Percentiles rank a stretch among this genome's conserved stretches.
These are phyloP conservation scores for Monosporozyma siamensis DNA, from an alignment of 805 yeast species.

Conservation along the genomic window DNA sequence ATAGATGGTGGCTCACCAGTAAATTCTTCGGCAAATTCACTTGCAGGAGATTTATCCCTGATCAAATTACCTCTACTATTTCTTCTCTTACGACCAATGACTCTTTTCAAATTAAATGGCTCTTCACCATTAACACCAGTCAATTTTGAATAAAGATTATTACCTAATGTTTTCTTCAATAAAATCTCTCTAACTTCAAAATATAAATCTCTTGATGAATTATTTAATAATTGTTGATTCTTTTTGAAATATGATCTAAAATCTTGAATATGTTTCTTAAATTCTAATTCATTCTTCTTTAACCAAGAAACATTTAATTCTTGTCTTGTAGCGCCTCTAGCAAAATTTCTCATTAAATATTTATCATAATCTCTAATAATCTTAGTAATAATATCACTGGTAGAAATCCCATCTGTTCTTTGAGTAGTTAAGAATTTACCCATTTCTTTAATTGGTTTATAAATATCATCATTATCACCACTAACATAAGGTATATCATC, in stretches of 20 bases:
- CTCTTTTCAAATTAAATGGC: background rate
- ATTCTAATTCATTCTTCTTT: conserved; percentile 90
- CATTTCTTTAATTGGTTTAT: conserved; percentile 78
- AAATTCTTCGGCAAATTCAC: conserved; percentile 26
- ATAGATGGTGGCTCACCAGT: conserved; percentile 19
- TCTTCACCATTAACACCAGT: conserved; percentile 9
- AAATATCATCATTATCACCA: conserved; percentile 83
- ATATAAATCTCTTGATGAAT: conserved; percentile 72
- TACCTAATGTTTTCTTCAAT: conserved; percentile 28
- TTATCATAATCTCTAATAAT: conserved; percentile 94
- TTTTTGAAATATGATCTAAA: conserved; percentile 80
- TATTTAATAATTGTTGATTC: conserved; percentile 57
- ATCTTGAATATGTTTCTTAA: conserved; percentile 81
- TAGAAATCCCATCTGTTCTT: conserved; percentile 92
- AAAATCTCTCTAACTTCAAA: conserved; percentile 74
- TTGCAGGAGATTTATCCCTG: conserved; percentile 26
- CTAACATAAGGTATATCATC: conserved; percentile 94
- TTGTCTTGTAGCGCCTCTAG: conserved; percentile 93
- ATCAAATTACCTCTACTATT: conserved; percentile 8
- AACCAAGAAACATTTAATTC: conserved; percentile 96
- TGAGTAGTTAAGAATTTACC: conserved; percentile 93
- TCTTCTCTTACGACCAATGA: conserved; percentile 3
- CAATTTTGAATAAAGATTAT: conserved; percentile 25
- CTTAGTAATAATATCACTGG: conserved; percentile 91
- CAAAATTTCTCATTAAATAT: conserved; percentile 92